These are phyloP conservation scores for Tylopilus felleus DNA, from an alignment of 768 basidiomycete genomes.

Conservation along the genomic window DNA sequence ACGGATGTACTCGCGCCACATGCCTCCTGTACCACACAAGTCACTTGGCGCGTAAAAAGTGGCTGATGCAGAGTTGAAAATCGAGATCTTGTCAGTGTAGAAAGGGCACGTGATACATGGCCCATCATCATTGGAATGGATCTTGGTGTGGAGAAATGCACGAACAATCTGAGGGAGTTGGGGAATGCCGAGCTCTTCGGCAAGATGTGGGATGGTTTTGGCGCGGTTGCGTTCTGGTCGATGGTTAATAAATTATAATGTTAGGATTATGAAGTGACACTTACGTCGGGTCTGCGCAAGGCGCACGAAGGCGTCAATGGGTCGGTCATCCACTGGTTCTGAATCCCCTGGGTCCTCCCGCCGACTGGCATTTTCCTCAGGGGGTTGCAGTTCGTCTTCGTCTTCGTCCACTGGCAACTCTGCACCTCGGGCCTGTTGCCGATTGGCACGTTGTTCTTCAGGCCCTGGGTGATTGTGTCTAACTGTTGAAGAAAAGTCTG, in stretches of 20 bases:
- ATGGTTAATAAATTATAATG: not conserved
- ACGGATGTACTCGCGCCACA: not conserved
- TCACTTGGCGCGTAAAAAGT: not conserved
- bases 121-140: not conserved
- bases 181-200: not conserved
- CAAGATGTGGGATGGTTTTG: not conserved
- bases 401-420: too few species aligned
- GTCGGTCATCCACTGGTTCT: too few species aligned
- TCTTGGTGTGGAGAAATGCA: not conserved
- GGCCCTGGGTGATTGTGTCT: too few species aligned
- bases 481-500: too few species aligned
- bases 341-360: not conserved
- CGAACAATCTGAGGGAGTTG: not conserved
- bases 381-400: too few species aligned
- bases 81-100: not conserved
- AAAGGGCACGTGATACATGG: not conserved
- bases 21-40: not conserved
- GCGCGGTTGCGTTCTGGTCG: not conserved
- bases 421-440: too few species aligned
- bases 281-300: not conserved
- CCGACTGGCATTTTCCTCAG: not conserved
- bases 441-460: too few species aligned
- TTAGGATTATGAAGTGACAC: not conserved
- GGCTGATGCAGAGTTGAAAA: not conserved
- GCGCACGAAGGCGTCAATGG: too few species aligned